These are phyloP conservation scores for Boletus rufocinnamomeus DNA, from an alignment of 768 basidiomycete genomes.

Conservation along the genomic window DNA sequence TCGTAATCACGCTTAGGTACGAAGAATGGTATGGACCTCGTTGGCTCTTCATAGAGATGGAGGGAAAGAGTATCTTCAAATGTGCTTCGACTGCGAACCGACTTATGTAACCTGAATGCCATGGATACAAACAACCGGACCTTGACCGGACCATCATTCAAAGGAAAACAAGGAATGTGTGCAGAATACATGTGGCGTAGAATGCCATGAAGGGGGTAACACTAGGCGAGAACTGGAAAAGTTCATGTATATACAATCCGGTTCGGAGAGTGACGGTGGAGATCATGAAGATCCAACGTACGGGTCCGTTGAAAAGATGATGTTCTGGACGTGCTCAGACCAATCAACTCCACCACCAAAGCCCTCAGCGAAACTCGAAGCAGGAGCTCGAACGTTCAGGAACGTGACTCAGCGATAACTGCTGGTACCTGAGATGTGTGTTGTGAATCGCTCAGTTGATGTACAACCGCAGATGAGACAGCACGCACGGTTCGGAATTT, in stretches of 20 bases:
- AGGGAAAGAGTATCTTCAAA: neutral
- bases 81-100: no score
- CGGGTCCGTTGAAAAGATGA: slow-evolving; percentile 1
- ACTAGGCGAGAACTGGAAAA: slow-evolving; percentile 17
- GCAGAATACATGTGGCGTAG: slow-evolving; percentile 23
- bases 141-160: slow-evolving; percentile 1
- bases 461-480: slow-evolving; percentile 4
- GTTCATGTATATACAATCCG: slow-evolving; percentile 21
- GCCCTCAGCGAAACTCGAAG: slow-evolving; percentile 81
- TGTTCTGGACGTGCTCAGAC: slow-evolving; percentile 1
- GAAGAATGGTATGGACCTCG: no score
- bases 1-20: neutral
- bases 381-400: slow-evolving; percentile 71
- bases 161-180: slow-evolving; percentile 13
- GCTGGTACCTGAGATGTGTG: slow-evolving; percentile 69
- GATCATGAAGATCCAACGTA: slow-evolving; percentile 8
- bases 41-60: neutral
- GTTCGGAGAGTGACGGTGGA: neutral
- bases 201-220: slow-evolving; percentile 22
- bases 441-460: slow-evolving; percentile 11
- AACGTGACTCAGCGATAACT: slow-evolving; percentile 78
- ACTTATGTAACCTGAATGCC: neutral
- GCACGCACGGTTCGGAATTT: slow-evolving; percentile 88
- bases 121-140: neutral
- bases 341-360: slow-evolving; percentile 7